phyloP scores from a whole-genome alignment of 2,329 filamentous ascomycete genomes.

The Fusarium illudens region DNA sequence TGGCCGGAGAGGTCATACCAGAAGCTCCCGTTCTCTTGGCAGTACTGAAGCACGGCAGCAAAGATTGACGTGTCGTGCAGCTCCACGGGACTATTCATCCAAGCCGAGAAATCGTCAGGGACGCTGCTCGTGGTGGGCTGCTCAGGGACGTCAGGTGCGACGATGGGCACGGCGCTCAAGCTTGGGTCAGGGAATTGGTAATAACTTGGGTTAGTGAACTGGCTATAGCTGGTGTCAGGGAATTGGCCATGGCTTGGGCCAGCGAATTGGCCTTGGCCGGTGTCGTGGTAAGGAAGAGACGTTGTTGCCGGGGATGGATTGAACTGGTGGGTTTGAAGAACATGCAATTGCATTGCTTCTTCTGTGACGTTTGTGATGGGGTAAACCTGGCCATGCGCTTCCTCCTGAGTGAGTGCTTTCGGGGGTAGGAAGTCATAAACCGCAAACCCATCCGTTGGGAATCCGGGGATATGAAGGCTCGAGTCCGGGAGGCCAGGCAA shows the following conservation, averaged over 20 bases:
- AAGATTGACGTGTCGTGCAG: constrained; percentile 1
- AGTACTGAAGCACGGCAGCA: neutral
- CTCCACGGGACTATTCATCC: accelerated
- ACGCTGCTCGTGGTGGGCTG: neutral
- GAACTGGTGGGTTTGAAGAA: accelerated
- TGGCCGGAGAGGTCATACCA: neutral
- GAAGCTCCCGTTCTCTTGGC: neutral
- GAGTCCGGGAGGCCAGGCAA: too few relatives aligned
- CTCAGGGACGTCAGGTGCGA: accelerated
- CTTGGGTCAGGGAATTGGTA: neutral
- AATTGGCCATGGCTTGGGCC: too few relatives aligned
- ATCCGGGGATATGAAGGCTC: too few relatives aligned
- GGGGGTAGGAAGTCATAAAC: too few relatives aligned
- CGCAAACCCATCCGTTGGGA: too few relatives aligned
- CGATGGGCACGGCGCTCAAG: accelerated
- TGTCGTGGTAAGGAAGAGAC: neutral
- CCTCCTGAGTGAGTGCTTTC: neutral
- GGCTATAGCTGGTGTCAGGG: too few relatives aligned
- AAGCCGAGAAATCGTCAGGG: accelerated
- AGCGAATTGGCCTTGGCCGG: neutral
- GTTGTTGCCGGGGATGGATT: accelerated
- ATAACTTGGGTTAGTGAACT: neutral
- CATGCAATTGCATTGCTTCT: accelerated
- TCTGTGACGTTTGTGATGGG: neutral
- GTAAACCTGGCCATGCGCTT: neutral